Evolutionary conservation across 257 asterid species (phyloP), one percentile per base, ranked within the genome.

Genomic region (Nicotiana sylvestris): DNA sequence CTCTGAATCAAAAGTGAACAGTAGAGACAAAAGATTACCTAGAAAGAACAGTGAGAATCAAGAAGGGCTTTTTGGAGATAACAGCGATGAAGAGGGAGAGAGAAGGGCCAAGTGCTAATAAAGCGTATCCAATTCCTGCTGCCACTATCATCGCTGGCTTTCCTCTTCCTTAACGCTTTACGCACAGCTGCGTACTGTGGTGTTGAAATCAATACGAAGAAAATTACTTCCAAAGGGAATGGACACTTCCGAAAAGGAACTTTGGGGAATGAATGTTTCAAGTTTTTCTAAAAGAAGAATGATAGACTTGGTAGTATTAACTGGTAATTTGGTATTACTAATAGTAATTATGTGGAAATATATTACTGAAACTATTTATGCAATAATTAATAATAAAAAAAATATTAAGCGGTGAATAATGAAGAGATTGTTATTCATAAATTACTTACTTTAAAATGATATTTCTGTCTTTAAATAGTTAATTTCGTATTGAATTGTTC

Each of bases 61-160:
- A 92, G 82, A 96, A 96, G 84, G 99, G 99, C 81, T 94, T 96
- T 12, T 81, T 91, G 33, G 98, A 91, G 87, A 96, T 92, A 2
- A 92, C 90, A 79, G 96, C 88, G 82, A 84, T 66, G 89, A 95
- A 93, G 85, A 95, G 94, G 72, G 98, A 87, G 85, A 95, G 94
- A 49, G 97, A 91, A 29, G 99, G 97, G 17, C 99, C 98, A 6
- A 95, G 85, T 0, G 97, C 99, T 56, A 93, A 25, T 88, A 92
- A 86, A 55, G 88, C 90, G 85, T 95, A 95, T 61, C 98, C 98
- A 81, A 92, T 85, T 76, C 98, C 98, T 61, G 98, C 97, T 53
- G 93, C 97, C 66, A 95, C 91, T 66, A 98, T 92, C 98, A 95
- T 35, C 30, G 30, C 30, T 92, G 83, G 49, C 35, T 78, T 84